A percentile compares a stretch with the other conserved stretches of the same genome.
Conservation (phyloP, 2,329 filamentous ascomycete genomes). For the Septoria linicola region DNA sequence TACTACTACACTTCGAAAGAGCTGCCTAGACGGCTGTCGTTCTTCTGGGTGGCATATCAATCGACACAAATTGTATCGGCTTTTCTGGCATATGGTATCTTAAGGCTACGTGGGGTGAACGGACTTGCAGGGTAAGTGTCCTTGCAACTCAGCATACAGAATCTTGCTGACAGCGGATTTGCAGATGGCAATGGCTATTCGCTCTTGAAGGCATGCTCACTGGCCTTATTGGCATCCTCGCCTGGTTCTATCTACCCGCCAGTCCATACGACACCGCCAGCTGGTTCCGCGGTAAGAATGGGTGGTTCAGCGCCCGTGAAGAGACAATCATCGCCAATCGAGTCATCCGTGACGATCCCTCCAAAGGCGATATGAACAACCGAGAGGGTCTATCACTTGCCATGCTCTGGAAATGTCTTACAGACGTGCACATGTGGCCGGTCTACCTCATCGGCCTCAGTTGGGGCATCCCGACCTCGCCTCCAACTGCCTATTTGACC, state of each 20-base stretch:
- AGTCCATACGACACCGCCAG: slow-evolving; percentile 65
- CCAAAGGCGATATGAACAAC: slow-evolving; percentile 62
- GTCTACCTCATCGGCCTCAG: slow-evolving; percentile 24
- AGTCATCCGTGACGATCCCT: slow-evolving; percentile 61
- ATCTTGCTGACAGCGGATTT: too few species aligned
- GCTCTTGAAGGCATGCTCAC: slow-evolving; percentile 59
- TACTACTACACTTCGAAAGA: slow-evolving; percentile 76
- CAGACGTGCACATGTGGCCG: slow-evolving; percentile 21
- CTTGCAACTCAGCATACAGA: too few species aligned
- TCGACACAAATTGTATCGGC: slow-evolving; percentile 56
- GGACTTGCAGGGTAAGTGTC: slow-evolving; percentile 47
- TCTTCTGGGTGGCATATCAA: slow-evolving; percentile 68
- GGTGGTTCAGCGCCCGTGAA: slow-evolving; percentile 63
- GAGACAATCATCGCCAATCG: slow-evolving; percentile 66
- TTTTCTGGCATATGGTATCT: slow-evolving; percentile 56
- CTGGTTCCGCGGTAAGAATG: slow-evolving; percentile 58
- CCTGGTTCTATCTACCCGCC: slow-evolving; percentile 55
- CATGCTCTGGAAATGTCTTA: slow-evolving; percentile 52
- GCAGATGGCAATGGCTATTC: slow-evolving; percentile 56
- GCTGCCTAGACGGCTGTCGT: slow-evolving; percentile 64
- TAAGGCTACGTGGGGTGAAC: slow-evolving; percentile 47
- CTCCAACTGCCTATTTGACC: slow-evolving; percentile 42
- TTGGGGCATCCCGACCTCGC: slow-evolving; percentile 36
- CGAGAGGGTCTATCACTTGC: slow-evolving; percentile 52
- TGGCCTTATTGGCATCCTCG: slow-evolving; percentile 52